Conservation (phyloP, 352 stramenopile species). For the Phytophthora nicotianae region DNA sequence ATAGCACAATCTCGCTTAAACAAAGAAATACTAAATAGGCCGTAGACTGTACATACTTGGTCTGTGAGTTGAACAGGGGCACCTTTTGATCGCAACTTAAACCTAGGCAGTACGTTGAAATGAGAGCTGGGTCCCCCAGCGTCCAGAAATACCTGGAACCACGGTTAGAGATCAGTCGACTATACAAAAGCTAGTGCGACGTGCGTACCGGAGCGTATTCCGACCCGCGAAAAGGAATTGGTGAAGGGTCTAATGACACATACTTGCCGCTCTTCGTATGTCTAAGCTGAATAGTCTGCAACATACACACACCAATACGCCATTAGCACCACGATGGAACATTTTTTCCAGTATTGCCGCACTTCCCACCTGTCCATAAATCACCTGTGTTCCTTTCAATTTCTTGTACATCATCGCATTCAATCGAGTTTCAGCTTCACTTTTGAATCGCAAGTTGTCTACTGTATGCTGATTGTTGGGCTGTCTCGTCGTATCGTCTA, state of each 20-base stretch:
- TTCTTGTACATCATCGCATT: slow-evolving; percentile 80
- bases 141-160: slow-evolving; percentile 53
- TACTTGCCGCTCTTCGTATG: slow-evolving; percentile 70
- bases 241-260: slow-evolving; percentile 50
- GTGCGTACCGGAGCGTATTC: slow-evolving; percentile 55
- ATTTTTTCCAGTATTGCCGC: too few relatives aligned
- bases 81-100: slow-evolving; percentile 71
- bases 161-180: slow-evolving; percentile 22
- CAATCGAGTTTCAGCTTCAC: slow-evolving; percentile 63
- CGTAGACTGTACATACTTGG: slow-evolving; percentile 39
- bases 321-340: neutral
- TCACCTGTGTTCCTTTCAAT: slow-evolving; percentile 58
- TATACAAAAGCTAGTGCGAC: neutral
- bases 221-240: slow-evolving; percentile 54
- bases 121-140: slow-evolving; percentile 50
- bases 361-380: slow-evolving; percentile 61
- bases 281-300: slow-evolving; percentile 61
- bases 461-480: slow-evolving; percentile 32
- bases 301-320: neutral
- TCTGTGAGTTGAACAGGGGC: slow-evolving; percentile 69
- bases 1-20: neutral
- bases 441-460: slow-evolving; percentile 72
- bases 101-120: slow-evolving; percentile 60
- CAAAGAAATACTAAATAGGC: neutral
- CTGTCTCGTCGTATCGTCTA: slow-evolving; percentile 12